phyloP scores from a whole-genome alignment of 73 alveolate genomes.

The Breviolum minutum region DNA sequence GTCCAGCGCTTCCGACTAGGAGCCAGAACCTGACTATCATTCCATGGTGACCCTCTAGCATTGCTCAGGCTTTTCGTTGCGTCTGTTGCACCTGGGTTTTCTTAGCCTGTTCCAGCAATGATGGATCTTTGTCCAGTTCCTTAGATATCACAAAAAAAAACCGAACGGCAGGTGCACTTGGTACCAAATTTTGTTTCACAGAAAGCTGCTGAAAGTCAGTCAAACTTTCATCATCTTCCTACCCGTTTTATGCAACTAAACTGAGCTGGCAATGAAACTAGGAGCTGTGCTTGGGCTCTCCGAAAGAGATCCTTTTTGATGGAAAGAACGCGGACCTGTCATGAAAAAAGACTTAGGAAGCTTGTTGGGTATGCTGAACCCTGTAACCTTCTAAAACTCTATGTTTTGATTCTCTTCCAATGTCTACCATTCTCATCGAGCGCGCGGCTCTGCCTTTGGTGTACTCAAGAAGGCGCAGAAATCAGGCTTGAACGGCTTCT shows the following conservation, averaged over 20 bases:
- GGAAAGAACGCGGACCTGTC: constrained; percentile 31
- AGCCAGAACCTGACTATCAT: background rate
- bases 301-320: constrained; percentile 45
- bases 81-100: background rate
- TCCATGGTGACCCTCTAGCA: background rate
- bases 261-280: too few relatives aligned
- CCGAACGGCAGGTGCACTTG: too few relatives aligned
- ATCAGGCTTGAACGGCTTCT: constrained; percentile 42
- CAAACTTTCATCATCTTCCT: background rate
- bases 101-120: constrained; percentile 6
- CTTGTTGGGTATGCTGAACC: background rate
- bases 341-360: too few relatives aligned
- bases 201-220: background rate
- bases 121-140: constrained; percentile 48
- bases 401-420: background rate
- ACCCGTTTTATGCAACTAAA: too few relatives aligned
- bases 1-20: constrained; percentile 23
- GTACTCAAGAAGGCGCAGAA: constrained; percentile 88
- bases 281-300: background rate
- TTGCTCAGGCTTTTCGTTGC: background rate
- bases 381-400: background rate
- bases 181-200: background rate
- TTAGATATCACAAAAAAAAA: background rate
- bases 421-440: background rate
- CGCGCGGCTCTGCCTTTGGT: background rate